These are phyloP conservation scores for Phaeodactylum tricornutum DNA, from an alignment of 108 stramenopile genomes.

Conservation along the genomic window DNA sequence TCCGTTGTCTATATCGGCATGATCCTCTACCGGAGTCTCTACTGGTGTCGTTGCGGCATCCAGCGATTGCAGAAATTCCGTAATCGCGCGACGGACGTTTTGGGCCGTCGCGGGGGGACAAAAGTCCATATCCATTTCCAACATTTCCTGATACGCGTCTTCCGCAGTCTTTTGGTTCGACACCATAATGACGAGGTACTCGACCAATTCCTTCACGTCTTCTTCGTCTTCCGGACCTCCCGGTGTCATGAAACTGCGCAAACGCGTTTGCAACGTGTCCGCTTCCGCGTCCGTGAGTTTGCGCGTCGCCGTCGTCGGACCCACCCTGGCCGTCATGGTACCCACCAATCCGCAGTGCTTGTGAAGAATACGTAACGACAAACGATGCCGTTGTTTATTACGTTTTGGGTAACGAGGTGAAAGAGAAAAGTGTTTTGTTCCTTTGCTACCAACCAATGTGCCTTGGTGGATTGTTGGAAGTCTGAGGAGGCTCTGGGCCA, in stretches of 20 bases:
- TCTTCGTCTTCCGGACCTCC: slow-evolving; percentile 18
- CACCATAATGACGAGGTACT: slow-evolving; percentile 66
- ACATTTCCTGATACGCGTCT: slow-evolving; percentile 46
- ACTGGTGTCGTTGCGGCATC: neutral
- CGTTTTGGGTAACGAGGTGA: no score
- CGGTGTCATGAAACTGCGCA: slow-evolving; percentile 16
- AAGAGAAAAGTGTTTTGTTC: no score
- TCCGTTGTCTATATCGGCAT: neutral
- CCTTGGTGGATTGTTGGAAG: no score
- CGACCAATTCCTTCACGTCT: slow-evolving; percentile 59
- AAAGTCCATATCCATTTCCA: slow-evolving; percentile 67
- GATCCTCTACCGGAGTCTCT: neutral
- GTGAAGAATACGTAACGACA: no score
- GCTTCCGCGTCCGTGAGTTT: slow-evolving; percentile 40
- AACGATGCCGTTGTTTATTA: no score
- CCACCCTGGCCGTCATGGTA: no score
- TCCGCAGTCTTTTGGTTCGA: slow-evolving; percentile 46
- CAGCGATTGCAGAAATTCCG: neutral
- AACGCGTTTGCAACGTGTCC: slow-evolving; percentile 8
- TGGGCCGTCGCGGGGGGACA: slow-evolving; percentile 19
- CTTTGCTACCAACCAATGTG: no score
- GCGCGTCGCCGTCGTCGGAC: no score
- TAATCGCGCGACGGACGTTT: neutral
- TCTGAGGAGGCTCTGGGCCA: no score
- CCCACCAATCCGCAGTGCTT: no score